Conservation (phyloP, 2,329 filamentous ascomycete species). For the Trichophyton mentagrophytes region DNA sequence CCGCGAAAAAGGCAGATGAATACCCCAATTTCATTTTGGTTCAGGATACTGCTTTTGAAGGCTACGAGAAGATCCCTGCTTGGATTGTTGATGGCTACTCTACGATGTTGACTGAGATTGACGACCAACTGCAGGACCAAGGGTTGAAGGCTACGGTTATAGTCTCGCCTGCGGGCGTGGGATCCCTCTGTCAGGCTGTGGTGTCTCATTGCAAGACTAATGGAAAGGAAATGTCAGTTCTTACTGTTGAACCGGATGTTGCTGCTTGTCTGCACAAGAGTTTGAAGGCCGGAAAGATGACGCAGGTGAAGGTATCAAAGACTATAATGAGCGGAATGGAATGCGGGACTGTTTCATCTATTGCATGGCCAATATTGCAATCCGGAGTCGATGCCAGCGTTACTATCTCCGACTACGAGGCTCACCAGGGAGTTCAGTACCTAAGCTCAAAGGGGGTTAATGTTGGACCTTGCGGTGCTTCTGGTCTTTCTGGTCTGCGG, state of each 20-base stretch:
- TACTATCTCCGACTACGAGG: slow-evolving; percentile 49
- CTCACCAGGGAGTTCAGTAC: slow-evolving; percentile 46
- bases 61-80: slow-evolving; percentile 53
- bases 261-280: slow-evolving; percentile 43
- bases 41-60: slow-evolving; percentile 55
- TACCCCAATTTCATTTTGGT: slow-evolving; percentile 43
- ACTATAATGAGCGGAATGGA: slow-evolving; percentile 67
- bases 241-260: slow-evolving; percentile 58
- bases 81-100: slow-evolving; percentile 70
- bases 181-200: slow-evolving; percentile 59
- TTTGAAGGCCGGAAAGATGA: slow-evolving; percentile 36
- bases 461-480: slow-evolving; percentile 52
- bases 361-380: slow-evolving; percentile 50
- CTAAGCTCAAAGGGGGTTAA: slow-evolving; percentile 37
- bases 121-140: slow-evolving; percentile 43
- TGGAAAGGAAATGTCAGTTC: slow-evolving; percentile 30
- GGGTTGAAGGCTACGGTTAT: slow-evolving; percentile 34
- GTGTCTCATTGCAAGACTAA: slow-evolving; percentile 49
- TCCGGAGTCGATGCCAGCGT: slow-evolving; percentile 48
- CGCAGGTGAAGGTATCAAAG: slow-evolving; percentile 41
- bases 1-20: slow-evolving; percentile 29
- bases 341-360: slow-evolving; percentile 55
- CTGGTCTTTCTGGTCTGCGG: slow-evolving; percentile 42
- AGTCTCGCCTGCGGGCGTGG: slow-evolving; percentile 58
- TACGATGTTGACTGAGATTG: slow-evolving; percentile 58